A percentile compares a stretch with the other conserved stretches of the same genome.
These are phyloP conservation scores for Ensete ventricosum DNA, from an alignment of 176 grass and related monocot genomes.

Conservation along the genomic window DNA sequence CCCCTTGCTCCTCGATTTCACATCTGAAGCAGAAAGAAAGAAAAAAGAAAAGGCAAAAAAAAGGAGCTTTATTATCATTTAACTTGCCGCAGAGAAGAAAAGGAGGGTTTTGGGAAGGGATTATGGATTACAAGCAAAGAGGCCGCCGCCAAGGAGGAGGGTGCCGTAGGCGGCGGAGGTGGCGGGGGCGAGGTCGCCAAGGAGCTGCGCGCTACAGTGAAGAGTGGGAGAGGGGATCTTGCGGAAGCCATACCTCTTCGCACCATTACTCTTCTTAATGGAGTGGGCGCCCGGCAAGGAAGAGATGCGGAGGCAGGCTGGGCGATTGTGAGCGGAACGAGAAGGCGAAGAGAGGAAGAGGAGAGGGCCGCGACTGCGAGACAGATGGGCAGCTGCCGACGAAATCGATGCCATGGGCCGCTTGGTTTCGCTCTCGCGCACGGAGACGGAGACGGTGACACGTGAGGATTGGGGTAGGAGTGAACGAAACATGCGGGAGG, in stretches of 20 bases:
- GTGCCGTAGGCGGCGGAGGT: conserved; percentile 9
- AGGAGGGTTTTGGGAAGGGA: neutral
- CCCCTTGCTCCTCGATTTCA: conserved; percentile 73
- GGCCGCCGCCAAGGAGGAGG: conserved; percentile 11
- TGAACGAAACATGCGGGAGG: neutral
- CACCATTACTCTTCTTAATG: neutral
- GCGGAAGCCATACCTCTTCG: neutral
- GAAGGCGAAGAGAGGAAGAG: neutral
- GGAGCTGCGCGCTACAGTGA: neutral
- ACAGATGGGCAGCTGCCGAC: neutral
- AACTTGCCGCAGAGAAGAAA: neutral
- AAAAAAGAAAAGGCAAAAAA: no score
- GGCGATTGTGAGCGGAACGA: neutral
- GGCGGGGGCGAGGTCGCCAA: conserved; percentile 1
- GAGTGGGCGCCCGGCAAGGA: neutral
- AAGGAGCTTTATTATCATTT: neutral
- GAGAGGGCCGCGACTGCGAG: neutral
- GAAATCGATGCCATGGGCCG: conserved; percentile 9
- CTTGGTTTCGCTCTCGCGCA: neutral
- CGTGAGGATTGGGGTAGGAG: neutral
- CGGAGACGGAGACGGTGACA: neutral
- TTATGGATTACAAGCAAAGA: conserved; percentile 7
- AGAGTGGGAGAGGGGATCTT: neutral
- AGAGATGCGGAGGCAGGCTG: neutral
- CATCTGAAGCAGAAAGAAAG: conserved; percentile 34